phyloP scores from a whole-genome alignment of 441 rosid genomes.

The Bruguiera hainesii region DNA sequence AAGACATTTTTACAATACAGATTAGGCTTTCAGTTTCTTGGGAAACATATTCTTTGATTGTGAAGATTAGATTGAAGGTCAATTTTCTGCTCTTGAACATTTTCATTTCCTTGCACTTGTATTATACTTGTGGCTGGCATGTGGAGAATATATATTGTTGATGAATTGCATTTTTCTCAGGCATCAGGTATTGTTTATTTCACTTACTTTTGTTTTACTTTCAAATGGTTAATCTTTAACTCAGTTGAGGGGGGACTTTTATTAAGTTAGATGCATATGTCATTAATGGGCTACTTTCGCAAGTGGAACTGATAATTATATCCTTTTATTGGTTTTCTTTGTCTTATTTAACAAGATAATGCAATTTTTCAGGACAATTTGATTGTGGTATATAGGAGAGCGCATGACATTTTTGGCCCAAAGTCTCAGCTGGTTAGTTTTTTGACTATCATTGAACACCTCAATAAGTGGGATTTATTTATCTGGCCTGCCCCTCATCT shows the following conservation, averaged over 20 bases:
- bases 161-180: not conserved
- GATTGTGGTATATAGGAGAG: conserved; percentile 39
- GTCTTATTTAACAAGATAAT: conserved; percentile 15
- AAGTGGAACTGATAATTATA: not conserved
- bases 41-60: conserved; percentile 64
- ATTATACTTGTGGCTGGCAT: not conserved
- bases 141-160: conserved; percentile 7
- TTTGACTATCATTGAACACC: conserved; percentile 4
- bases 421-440: conserved; percentile 41
- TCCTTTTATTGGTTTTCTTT: conserved; percentile 1
- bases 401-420: conserved; percentile 43
- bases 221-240: not conserved
- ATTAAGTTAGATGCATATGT: too few relatives aligned
- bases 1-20: conserved; percentile 76
- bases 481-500: conserved; percentile 5
- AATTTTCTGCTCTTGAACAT: conserved; percentile 11
- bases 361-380: conserved; percentile 49
- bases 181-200: not conserved
- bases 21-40: conserved; percentile 68
- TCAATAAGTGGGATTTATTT: conserved; percentile 5
- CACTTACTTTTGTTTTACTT: not conserved
- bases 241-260: too few relatives aligned
- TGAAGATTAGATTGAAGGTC: conserved; percentile 81
- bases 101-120: not conserved
- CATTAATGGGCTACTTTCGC: not conserved